Conservation (phyloP, 257 asterid genomes). For the Rubia yunnanensis region DNA sequence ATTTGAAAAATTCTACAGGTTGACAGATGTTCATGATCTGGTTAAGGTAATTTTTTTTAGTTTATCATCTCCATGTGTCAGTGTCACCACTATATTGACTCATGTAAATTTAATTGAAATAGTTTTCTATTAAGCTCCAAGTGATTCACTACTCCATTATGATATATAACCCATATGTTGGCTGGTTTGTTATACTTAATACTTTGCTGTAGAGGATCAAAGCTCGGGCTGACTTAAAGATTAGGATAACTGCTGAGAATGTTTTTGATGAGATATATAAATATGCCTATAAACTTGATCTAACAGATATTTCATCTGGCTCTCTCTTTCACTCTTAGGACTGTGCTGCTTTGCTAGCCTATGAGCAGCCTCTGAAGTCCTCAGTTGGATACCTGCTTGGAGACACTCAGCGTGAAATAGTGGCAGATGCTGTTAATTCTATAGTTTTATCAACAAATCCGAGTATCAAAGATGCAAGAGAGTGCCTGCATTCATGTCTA, state of each 20-base stretch:
- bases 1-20: constrained; percentile 53
- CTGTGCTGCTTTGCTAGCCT: constrained; percentile 86
- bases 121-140: too few species aligned
- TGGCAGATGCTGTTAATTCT: constrained; percentile 91
- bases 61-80: neutral
- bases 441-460: constrained; percentile 59
- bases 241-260: too few species aligned
- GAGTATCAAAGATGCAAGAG: constrained; percentile 29
- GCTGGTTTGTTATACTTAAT: too few species aligned
- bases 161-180: too few species aligned
- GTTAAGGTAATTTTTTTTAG: constrained; percentile 44
- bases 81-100: too few species aligned
- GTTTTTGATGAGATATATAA: neutral
- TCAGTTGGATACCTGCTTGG: constrained; percentile 78
- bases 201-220: too few species aligned
- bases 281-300: neutral
- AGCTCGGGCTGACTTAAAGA: too few species aligned
- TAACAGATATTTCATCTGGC: neutral
- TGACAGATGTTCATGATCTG: constrained; percentile 48
- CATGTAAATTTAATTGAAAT: too few species aligned
- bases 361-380: constrained; percentile 59
- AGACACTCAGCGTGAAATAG: constrained; percentile 72
- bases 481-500: constrained; percentile 60
- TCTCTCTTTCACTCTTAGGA: constrained; percentile 37
- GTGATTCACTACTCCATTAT: too few species aligned